Percentiles rank a stretch among this genome's conserved stretches.
phyloP scores from a whole-genome alignment of 2,329 filamentous ascomycete genomes.

The Saccharata proteae region DNA sequence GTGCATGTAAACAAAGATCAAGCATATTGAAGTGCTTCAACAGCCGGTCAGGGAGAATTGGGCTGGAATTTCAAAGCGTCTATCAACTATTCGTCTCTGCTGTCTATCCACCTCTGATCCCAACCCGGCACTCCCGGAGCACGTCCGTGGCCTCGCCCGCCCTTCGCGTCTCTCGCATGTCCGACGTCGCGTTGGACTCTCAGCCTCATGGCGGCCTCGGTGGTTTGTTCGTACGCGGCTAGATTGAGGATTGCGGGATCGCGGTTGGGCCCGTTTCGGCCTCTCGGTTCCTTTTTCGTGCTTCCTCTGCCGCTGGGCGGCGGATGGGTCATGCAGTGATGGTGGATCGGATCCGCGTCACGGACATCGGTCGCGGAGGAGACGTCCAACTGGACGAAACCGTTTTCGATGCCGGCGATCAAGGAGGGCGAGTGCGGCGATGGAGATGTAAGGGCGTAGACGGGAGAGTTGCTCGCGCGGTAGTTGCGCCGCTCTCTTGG shows the following conservation, averaged over 20 bases:
- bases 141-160: slow-evolving; percentile 10
- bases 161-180: slow-evolving; percentile 13
- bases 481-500: slow-evolving; percentile 17
- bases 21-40: too few relatives aligned
- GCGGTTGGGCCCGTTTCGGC: slow-evolving; percentile 11
- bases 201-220: slow-evolving; percentile 25
- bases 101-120: slow-evolving; percentile 29
- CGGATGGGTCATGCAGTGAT: slow-evolving; percentile 2
- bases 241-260: slow-evolving; percentile 30
- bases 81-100: slow-evolving; percentile 4
- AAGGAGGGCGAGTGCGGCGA: slow-evolving; percentile 32
- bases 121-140: slow-evolving; percentile 11
- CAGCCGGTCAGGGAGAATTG: too few relatives aligned
- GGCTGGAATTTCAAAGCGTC: too few relatives aligned
- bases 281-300: not conserved
- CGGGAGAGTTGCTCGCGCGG: slow-evolving; percentile 23
- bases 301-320: not conserved
- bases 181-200: slow-evolving; percentile 26
- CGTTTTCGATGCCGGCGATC: slow-evolving; percentile 37
- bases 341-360: slow-evolving; percentile 27
- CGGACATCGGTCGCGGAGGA: slow-evolving; percentile 26
- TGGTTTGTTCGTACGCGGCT: slow-evolving; percentile 35
- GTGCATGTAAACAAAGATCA: too few relatives aligned
- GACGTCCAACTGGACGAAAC: slow-evolving; percentile 32
- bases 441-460: slow-evolving; percentile 37